Evolutionary conservation across 2,329 filamentous ascomycete genomes (phyloP).

Genomic region (Penicillium sp.): DNA sequence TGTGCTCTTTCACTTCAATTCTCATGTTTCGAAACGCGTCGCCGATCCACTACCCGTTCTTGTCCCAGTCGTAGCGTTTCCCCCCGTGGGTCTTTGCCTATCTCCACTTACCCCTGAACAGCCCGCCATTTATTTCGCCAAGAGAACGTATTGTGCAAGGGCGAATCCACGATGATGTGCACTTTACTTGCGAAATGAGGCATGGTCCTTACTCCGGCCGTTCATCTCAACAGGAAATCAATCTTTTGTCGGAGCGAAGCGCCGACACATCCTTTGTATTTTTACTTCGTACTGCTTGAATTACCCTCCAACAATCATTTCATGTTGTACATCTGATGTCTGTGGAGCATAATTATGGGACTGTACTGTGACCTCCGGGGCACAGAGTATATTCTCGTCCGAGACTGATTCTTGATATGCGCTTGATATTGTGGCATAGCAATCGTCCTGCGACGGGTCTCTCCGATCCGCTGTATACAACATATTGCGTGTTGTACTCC

Average conservation of each 20-base stretch:
- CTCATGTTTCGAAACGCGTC: constrained; percentile 9
- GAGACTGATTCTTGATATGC: not conserved
- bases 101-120: constrained; percentile 29
- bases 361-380: constrained; percentile 7
- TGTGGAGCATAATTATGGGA: constrained; percentile 6
- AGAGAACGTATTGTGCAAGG: constrained; percentile 10
- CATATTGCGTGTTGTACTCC: too few species aligned
- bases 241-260: not conserved
- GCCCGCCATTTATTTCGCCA: constrained; percentile 21
- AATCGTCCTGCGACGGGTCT: too few species aligned
- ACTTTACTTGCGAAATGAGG: constrained; percentile 10
- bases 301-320: not conserved
- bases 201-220: constrained; percentile 12
- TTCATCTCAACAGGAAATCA: constrained; percentile 9
- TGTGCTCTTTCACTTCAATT: not conserved
- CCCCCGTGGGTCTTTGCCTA: constrained; percentile 6
- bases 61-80: constrained; percentile 13
- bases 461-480: too few species aligned
- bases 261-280: constrained; percentile 11
- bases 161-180: constrained; percentile 8
- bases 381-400: constrained; percentile 6
- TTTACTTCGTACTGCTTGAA: not conserved
- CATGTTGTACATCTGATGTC: not conserved
- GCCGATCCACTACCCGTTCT: constrained; percentile 25
- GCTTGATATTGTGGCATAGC: not conserved